phyloP scores from a whole-genome alignment of 2,329 filamentous ascomycete genomes.

The Laburnicola sp. region DNA sequence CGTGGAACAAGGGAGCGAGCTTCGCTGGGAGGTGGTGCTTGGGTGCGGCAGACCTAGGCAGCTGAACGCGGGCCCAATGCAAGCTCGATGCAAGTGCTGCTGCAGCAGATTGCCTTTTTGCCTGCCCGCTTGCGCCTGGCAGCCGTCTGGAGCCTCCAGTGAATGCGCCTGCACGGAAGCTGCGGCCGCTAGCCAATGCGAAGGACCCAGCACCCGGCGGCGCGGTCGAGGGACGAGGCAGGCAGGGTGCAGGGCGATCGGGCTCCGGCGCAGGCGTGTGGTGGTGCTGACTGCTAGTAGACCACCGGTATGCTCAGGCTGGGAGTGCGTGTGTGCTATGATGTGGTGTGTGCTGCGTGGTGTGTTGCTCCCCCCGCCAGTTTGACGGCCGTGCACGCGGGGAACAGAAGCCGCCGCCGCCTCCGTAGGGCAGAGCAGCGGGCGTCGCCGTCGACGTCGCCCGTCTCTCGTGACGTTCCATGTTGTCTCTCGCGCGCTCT shows the following conservation, averaged over 20 bases:
- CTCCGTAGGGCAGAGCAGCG: no score
- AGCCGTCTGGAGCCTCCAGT: conserved; percentile 31
- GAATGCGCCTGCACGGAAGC: conserved; percentile 35
- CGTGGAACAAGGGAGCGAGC: conserved; percentile 15
- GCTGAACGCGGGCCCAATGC: conserved; percentile 37
- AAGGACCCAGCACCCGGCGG: conserved; percentile 15
- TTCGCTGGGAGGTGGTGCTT: conserved; percentile 18
- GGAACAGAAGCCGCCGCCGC: no score
- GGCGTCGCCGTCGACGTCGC: no score
- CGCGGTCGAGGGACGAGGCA: conserved; percentile 11
- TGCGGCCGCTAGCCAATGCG: conserved; percentile 32
- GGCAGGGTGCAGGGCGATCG: conserved; percentile 12
- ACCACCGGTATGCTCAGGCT: no score
- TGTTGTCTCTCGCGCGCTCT: no score
- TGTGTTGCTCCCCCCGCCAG: no score
- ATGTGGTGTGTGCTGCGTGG: no score
- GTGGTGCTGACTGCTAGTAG: neutral
- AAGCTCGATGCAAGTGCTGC: conserved; percentile 24
- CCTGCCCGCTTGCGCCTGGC: conserved; percentile 28
- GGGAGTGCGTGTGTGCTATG: no score
- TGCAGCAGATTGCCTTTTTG: conserved; percentile 38
- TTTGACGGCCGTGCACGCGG: no score
- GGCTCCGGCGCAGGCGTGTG: conserved; percentile 1
- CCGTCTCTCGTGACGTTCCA: no score
- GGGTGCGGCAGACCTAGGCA: conserved; percentile 29